Conservation (phyloP, 192 early-diverging fungal genomes). For the Chytriomyces sp. region DNA sequence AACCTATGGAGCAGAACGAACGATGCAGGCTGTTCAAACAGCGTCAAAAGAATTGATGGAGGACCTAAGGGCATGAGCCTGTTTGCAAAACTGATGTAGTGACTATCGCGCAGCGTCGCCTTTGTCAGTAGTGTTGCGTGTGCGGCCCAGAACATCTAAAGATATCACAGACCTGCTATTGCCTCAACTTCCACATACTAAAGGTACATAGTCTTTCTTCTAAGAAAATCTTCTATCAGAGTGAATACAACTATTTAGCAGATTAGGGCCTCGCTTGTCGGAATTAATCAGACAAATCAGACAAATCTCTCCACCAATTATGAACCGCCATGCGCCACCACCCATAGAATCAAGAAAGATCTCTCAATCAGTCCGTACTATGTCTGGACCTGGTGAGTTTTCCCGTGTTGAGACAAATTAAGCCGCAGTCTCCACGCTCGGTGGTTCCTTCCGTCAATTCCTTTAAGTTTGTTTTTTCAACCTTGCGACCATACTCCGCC, state of each 20-base stretch:
- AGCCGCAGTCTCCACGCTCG: constrained; percentile 29
- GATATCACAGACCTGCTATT: constrained; percentile 77
- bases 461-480: constrained; percentile 54
- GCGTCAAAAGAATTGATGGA: background rate
- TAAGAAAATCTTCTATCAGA: constrained; percentile 53
- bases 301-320: constrained; percentile 60
- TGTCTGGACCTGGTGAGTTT: constrained; percentile 64
- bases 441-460: constrained; percentile 54
- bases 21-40: background rate
- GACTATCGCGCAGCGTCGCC: constrained; percentile 75
- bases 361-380: no score
- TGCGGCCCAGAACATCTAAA: constrained; percentile 69
- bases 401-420: constrained; percentile 56
- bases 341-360: background rate
- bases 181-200: constrained; percentile 72
- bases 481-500: constrained; percentile 43
- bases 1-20: constrained; percentile 71
- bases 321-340: background rate
- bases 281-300: constrained; percentile 86
- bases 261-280: constrained; percentile 82
- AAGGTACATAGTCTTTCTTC: constrained; percentile 65
- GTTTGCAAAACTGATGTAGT: constrained; percentile 94
- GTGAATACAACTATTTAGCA: constrained; percentile 67
- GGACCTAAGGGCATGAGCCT: constrained; percentile 54
- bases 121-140: constrained; percentile 81